Percentiles rank a stretch among this genome's conserved stretches.
Conservation (phyloP, 139 green algal genomes). For the Chlorella vulgaris region DNA sequence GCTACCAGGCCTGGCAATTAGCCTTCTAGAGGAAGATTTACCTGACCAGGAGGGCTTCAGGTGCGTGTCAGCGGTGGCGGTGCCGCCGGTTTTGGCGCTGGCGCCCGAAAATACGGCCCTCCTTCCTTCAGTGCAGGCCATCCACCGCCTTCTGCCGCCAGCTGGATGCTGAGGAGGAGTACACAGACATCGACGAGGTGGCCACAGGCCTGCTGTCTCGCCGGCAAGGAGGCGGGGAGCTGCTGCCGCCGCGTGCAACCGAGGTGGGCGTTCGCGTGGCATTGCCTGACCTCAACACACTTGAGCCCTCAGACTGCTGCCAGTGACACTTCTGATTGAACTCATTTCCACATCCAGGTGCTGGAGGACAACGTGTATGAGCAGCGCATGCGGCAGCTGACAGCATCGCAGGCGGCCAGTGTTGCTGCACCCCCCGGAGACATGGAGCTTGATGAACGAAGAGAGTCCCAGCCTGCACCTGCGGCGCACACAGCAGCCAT, state of each 20-base stretch:
- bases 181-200: constrained; percentile 32
- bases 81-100: background rate
- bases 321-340: too few relatives aligned
- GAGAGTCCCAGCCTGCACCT: constrained; percentile 1
- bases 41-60: constrained; percentile 23
- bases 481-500: background rate
- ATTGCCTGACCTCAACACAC: background rate
- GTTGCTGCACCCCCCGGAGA: background rate
- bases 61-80: background rate
- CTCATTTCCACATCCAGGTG: background rate
- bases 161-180: constrained; percentile 53
- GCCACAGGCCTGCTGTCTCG: constrained; percentile 8
- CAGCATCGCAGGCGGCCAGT: background rate
- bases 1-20: constrained; percentile 23
- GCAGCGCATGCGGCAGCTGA: background rate
- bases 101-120: background rate
- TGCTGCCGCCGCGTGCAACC: constrained; percentile 18
- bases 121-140: constrained; percentile 20
- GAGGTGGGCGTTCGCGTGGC: too few relatives aligned
- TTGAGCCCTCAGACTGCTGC: background rate
- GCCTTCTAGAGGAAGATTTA: constrained; percentile 32
- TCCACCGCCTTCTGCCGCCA: constrained; percentile 42
- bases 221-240: background rate
- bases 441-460: constrained; percentile 17
- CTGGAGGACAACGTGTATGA: constrained; percentile 34